A percentile compares a stretch with the other conserved stretches of the same genome.
These are phyloP conservation scores for Pythium phragmitis DNA, from an alignment of 352 stramenopile species.

Conservation along the genomic window DNA sequence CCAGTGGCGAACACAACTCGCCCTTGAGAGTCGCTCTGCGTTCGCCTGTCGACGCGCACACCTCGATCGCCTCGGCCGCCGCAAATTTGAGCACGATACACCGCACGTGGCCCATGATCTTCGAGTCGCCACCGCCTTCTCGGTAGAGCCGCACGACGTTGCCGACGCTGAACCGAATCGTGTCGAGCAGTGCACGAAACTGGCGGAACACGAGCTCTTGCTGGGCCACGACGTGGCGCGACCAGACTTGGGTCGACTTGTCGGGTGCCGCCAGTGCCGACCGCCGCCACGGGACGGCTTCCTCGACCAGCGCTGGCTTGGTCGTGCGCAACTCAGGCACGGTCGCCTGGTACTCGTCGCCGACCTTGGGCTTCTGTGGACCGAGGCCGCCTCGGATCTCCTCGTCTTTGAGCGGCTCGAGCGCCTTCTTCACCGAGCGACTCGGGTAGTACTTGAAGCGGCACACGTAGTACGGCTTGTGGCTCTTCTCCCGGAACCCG, in stretches of 20 bases:
- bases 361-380: conserved; percentile 67
- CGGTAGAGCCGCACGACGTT: conserved; percentile 71
- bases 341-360: conserved; percentile 51
- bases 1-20: conserved; percentile 61
- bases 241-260: conserved; percentile 59
- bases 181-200: conserved; percentile 57
- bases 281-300: conserved; percentile 21
- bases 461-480: conserved; percentile 66
- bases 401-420: conserved; percentile 65
- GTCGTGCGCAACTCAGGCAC: conserved; percentile 43
- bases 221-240: conserved; percentile 42
- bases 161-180: conserved; percentile 57
- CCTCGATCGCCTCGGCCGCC: conserved; percentile 39
- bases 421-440: conserved; percentile 57
- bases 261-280: conserved; percentile 5
- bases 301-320: conserved; percentile 5
- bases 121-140: conserved; percentile 20
- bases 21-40: conserved; percentile 46
- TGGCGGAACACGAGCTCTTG: conserved; percentile 48
- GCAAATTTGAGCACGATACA: conserved; percentile 59
- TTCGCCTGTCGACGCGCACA: conserved; percentile 64
- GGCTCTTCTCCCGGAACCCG: conserved; percentile 62
- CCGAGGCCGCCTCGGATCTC: conserved; percentile 68
- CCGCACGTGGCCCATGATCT: conserved; percentile 52
- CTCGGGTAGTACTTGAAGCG: conserved; percentile 84